Base-by-base conservation (phyloP, 1,284 basidiomycete species). In the Schizopora paradoxa region DNA sequence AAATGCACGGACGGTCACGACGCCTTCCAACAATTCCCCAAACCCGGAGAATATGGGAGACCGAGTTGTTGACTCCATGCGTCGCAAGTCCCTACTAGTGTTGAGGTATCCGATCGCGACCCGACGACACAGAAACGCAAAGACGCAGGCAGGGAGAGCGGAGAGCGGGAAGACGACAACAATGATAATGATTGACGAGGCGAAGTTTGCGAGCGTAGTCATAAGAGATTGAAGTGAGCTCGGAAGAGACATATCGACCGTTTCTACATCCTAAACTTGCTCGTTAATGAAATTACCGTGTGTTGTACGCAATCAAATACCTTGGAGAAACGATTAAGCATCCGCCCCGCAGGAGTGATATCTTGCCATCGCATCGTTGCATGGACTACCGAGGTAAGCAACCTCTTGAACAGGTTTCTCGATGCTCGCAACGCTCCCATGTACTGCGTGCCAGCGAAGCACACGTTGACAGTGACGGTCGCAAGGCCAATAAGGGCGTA, bases 1-100 rank as follows among this genome's bases (percentile, higher is more conserved):
- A 65, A 93, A 96, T 0, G 91, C 93, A 39, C 92, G 79, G 29
- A 95, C 88, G n/a, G 86, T 84, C 35, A 89, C 74, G 40, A 91
- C 83, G 16, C 89, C 88, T 48, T 81, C 78, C 28, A 92, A 66
- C 10, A 90, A 64, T 62, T 95, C 91, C 5, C 76, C 77, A 57
- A 92, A 91, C 43, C 85, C 84, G 2, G 83, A 78, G 59, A 82
- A 85, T 46, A 87, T 84, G 0, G 83, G 84, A 3, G 80, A 84
- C 11, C 82, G 69, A 1, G 76, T 72, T 54, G 78, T 84, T 3
- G 80, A 82, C 61, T 91, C 87, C 76, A 91, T 83, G 16, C 88
- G 71, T 39, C 87, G 75, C 22, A 91, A 66, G 56, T 88, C 86
- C 44, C 88, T 76, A 0, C 85, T 84, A 0, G 86, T 84, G 51